Percentiles rank a stretch among this genome's conserved stretches.
phyloP scores from a whole-genome alignment of 2,329 filamentous ascomycete genomes.

The Verticillium dahliae region DNA sequence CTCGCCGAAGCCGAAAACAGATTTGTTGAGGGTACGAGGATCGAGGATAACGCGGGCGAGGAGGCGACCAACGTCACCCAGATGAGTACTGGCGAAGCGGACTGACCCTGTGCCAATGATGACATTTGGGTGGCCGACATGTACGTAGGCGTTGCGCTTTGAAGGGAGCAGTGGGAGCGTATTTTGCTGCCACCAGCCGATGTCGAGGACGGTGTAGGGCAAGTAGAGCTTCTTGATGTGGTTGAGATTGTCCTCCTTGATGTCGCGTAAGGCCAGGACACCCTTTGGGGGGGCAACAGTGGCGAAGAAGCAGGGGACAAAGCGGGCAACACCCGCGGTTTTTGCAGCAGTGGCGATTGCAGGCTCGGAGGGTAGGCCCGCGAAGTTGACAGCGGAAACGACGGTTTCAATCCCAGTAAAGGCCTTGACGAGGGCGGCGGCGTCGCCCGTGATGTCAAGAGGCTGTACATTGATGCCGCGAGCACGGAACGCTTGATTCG shows the following conservation, averaged over 20 bases:
- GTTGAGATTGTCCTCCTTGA: conserved; percentile 43
- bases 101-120: conserved; percentile 39
- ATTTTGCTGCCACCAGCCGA: conserved; percentile 51
- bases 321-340: conserved; percentile 40
- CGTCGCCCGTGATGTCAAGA: conserved; percentile 31
- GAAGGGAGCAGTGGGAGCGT: conserved; percentile 21
- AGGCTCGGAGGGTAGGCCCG: conserved; percentile 31
- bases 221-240: conserved; percentile 39
- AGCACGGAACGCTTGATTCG: conserved; percentile 28
- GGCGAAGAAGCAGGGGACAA: conserved; percentile 43
- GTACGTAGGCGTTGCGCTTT: conserved; percentile 31
- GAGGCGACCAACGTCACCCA: conserved; percentile 44
- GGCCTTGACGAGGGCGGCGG: conserved; percentile 5
- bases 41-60: conserved; percentile 44
- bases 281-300: conserved; percentile 30
- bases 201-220: conserved; percentile 49
- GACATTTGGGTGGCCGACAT: conserved; percentile 24
- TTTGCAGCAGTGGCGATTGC: conserved; percentile 39
- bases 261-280: conserved; percentile 15
- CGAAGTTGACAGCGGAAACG: conserved; percentile 30
- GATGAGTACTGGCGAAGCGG: conserved; percentile 35
- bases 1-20: conserved; percentile 40
- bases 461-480: conserved; percentile 35
- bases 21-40: conserved; percentile 44
- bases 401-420: conserved; percentile 26